Percentiles rank a stretch among this genome's conserved stretches.
phyloP scores from a whole-genome alignment of 106 monocot species.

The Narthecium ossifragum region DNA sequence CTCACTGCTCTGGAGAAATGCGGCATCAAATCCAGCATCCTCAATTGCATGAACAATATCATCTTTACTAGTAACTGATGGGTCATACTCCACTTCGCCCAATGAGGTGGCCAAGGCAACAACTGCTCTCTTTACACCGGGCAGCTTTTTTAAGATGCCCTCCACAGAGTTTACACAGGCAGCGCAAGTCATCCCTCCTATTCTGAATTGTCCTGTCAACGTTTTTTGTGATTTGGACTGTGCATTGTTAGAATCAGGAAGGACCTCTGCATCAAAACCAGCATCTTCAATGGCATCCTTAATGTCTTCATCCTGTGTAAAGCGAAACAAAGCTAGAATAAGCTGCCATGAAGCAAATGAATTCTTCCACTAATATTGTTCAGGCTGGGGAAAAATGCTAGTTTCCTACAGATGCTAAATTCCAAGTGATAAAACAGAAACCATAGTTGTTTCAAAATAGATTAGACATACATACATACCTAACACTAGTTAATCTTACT shows the following conservation, averaged over 20 bases:
- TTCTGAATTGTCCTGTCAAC: slow-evolving; percentile 77
- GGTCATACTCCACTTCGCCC: slow-evolving; percentile 88
- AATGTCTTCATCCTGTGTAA: slow-evolving; percentile 64
- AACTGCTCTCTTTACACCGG: slow-evolving; percentile 86
- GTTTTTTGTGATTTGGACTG: slow-evolving; percentile 36
- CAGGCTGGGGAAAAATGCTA: too few species aligned
- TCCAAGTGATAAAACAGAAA: too few species aligned
- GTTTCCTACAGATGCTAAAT: too few species aligned
- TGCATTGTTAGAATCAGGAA: slow-evolving; percentile 37
- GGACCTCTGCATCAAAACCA: slow-evolving; percentile 88
- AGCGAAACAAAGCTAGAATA: not conserved
- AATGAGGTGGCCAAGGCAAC: slow-evolving; percentile 85
- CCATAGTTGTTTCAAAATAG: too few species aligned
- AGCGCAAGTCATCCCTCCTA: slow-evolving; percentile 97
- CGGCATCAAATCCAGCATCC: slow-evolving; percentile 96
- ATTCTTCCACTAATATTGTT: too few species aligned
- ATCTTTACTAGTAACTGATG: slow-evolving; percentile 71
- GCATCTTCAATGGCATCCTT: slow-evolving; percentile 95
- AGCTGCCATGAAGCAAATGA: not conserved
- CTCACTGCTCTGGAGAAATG: slow-evolving; percentile 79
- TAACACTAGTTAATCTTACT: too few species aligned
- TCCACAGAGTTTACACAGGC: slow-evolving; percentile 96
- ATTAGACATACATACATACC: too few species aligned
- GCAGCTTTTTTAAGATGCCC: slow-evolving; percentile 72
- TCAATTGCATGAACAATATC: slow-evolving; percentile 83